Evolutionary conservation across 2,329 filamentous ascomycete genomes (phyloP), one percentile per base, ranked within the genome.

Genomic region (Phoma sp.): DNA sequence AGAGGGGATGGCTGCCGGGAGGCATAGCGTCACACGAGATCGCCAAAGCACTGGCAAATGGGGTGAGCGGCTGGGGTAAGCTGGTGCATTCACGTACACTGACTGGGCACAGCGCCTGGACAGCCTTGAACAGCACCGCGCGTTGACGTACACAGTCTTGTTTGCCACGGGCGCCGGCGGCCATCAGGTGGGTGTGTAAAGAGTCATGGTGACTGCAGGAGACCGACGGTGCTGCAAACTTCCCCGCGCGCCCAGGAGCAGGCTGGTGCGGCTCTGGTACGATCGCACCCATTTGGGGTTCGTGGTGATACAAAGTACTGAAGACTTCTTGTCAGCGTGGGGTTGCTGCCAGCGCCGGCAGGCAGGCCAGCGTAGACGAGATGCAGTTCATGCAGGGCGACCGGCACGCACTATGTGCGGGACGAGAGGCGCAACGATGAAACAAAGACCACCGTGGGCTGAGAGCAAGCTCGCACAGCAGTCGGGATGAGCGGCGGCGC

Each of bases 361-460:
- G 27, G 27, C 27, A 29, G 53, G n/a, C 41, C 32, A 40, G 10
- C 18, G 22, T 23, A 51, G 41, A 23, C 32, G 42, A 42, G 14
- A 39, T 6, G 47, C 38, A 44, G 43, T 47, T 58, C 52, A 63
- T 61, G 58, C 60, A 63, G 60, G 60, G 60, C 53, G 35, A 42
- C 52, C 24, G 52, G 35, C 52, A 47, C 42, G 52, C 52, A 55
- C 52, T 43, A 55, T 46, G 18, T 50, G 46, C 52, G 45, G 45
- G 46, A 54, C 46, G 51, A 44, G 30, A 39, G 33, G 43, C 41
- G 38, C 32, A 33, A 33, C 32, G 9, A 47, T 40, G 45, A 48
- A 48, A 48, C 51, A 43, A 48, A 48, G 33, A 54, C 39, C 10
- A 49, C 30, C 27, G 3, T 37, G 32, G 47, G 29, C 8, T 39